Conservation (phyloP, 2,329 filamentous ascomycete species). For the Cadophora gregata region DNA sequence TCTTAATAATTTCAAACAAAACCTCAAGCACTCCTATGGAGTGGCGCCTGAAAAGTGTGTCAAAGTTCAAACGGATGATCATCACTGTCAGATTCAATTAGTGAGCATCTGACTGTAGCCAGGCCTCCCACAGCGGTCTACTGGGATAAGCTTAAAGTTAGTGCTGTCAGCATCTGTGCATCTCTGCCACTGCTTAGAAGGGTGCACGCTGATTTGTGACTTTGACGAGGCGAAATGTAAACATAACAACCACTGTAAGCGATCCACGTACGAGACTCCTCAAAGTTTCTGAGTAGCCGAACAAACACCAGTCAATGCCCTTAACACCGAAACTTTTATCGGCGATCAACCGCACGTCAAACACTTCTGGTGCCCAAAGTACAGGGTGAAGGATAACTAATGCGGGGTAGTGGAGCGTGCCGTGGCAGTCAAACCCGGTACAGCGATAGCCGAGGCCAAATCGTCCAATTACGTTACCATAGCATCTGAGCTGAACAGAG, state of each 20-base stretch:
- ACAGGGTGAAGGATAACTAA: neutral
- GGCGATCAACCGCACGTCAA: neutral
- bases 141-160: neutral
- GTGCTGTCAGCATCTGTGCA: too few species aligned
- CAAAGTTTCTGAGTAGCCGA: neutral
- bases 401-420: neutral
- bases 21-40: too few species aligned
- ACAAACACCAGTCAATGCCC: neutral
- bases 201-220: neutral
- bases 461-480: neutral
- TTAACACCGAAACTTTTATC: neutral
- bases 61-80: neutral
- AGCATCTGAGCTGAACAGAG: neutral
- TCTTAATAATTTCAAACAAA: too few species aligned
- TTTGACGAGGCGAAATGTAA: neutral
- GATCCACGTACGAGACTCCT: neutral
- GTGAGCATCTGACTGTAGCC: neutral
- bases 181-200: neutral
- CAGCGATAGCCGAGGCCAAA: neutral
- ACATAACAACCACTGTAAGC: neutral
- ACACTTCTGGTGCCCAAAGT: neutral
- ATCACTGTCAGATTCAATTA: neutral
- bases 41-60: too few species aligned
- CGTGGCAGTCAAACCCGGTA: conserved; percentile 1
- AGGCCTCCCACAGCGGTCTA: neutral